phyloP scores from a whole-genome alignment of 306 rosid species.

The Prunus persica region Prunus_persica_NCBIv2 NC_034010.1:14571001-14571500 shows the following conservation, averaged over 20 bases:
- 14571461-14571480: not conserved
- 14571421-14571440: no score
- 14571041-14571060: no score
- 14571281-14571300: not conserved
- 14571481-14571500: not conserved
- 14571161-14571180: no score
- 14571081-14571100: no score
- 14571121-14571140: no score
- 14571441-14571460: not conserved
- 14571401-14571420: no score
- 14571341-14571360: slow-evolving; percentile 1
- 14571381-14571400: not conserved
- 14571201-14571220: not conserved
- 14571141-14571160: no score
- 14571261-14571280: no score
- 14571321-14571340: not conserved
- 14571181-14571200: not conserved
- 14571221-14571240: slow-evolving; percentile 11
- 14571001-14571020: no score
- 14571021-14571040: no score
- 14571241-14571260: not conserved
- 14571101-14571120: no score
- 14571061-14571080: no score
- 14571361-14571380: slow-evolving; percentile 11
- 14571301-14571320: not conserved